These are phyloP conservation scores for Neoscytalidium dimidiatum DNA, from an alignment of 2,329 filamentous ascomycete genomes.

Conservation along the genomic window DNA sequence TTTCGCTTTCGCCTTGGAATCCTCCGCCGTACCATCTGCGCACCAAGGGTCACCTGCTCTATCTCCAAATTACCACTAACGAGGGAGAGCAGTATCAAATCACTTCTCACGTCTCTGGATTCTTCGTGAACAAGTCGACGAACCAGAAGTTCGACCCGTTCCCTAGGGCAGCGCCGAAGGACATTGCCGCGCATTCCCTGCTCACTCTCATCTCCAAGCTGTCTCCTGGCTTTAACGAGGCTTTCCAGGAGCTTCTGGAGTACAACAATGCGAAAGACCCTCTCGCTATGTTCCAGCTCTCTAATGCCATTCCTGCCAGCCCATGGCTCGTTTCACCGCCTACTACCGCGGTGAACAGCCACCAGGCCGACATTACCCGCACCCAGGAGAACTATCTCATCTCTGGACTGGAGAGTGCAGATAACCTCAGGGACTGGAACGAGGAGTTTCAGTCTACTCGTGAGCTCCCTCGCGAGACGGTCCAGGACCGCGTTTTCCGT, in stretches of 20 bases:
- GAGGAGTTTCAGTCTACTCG: conserved; percentile 97
- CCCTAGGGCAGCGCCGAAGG: conserved; percentile 77
- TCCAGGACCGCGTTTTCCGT: conserved; percentile 94
- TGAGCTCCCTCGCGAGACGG: conserved; percentile 88
- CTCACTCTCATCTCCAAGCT: conserved; percentile 75
- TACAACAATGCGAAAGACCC: conserved; percentile 84
- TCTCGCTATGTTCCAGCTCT: conserved; percentile 90
- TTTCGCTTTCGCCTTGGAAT: conserved; percentile 93
- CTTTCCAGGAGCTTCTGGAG: conserved; percentile 79
- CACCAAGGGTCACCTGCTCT: conserved; percentile 89
- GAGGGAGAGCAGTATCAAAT: conserved; percentile 95
- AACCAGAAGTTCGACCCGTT: conserved; percentile 94
- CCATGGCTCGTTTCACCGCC: conserved; percentile 84
- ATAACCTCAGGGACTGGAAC: conserved; percentile 96
- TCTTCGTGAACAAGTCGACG: conserved; percentile 95
- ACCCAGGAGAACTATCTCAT: conserved; percentile 93
- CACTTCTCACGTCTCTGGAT: conserved; percentile 89
- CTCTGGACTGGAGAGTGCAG: conserved; percentile 86
- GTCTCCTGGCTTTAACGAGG: conserved; percentile 77
- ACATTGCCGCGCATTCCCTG: conserved; percentile 79
- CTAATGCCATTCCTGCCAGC: conserved; percentile 87
- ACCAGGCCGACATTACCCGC: conserved; percentile 81
- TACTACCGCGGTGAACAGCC: conserved; percentile 64
- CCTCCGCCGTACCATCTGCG: conserved; percentile 89
- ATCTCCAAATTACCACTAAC: conserved; percentile 84